Conservation (phyloP, 345 rosid genomes). For the Durio zibethinus region DNA sequence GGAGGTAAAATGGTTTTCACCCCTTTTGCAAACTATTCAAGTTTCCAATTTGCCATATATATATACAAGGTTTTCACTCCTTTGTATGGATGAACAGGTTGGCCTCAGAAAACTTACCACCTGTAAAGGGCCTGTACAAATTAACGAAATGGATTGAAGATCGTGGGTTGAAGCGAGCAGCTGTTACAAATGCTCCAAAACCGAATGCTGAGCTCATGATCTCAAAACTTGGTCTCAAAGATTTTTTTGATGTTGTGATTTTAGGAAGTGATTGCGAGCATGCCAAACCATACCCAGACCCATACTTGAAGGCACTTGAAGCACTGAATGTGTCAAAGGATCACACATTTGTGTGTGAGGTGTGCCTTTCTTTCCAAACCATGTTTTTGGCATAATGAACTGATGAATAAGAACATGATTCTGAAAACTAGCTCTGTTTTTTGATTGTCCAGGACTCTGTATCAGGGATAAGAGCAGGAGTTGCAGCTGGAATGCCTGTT, state of each 20-base stretch:
- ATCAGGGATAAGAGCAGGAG: conserved; percentile 93
- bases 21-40: not conserved
- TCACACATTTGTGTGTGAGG: conserved; percentile 80
- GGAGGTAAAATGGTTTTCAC: conserved; percentile 41
- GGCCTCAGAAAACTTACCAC: conserved; percentile 54
- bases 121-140: conserved; percentile 64
- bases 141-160: conserved; percentile 85
- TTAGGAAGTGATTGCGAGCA: conserved; percentile 73
- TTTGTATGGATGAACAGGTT: conserved; percentile 40
- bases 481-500: conserved; percentile 92
- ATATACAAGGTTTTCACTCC: no score
- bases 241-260: conserved; percentile 73
- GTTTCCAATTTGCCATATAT: not conserved
- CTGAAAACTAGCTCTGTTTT: not conserved
- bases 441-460: conserved; percentile 56
- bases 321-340: conserved; percentile 73
- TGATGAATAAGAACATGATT: not conserved
- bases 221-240: conserved; percentile 67
- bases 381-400: not conserved
- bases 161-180: conserved; percentile 82
- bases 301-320: conserved; percentile 86
- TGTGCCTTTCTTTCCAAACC: conserved; percentile 19
- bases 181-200: conserved; percentile 91
- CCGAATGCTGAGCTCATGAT: conserved; percentile 85
- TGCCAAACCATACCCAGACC: conserved; percentile 84